Conservation (phyloP, 2,329 filamentous ascomycete species). For the Apiospora rasikravindrae region DNA sequence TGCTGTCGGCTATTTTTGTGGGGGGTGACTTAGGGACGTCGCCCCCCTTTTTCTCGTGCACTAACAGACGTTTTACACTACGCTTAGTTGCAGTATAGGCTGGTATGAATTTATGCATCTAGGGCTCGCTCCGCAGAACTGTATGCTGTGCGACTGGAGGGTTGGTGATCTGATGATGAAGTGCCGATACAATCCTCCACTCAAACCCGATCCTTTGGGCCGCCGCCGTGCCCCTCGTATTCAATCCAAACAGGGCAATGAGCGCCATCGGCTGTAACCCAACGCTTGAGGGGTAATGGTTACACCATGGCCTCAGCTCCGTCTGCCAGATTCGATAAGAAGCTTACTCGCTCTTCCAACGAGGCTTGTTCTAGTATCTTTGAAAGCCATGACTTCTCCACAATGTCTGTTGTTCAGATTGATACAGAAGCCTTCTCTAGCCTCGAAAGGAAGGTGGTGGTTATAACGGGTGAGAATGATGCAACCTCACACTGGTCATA, state of each 20-base stretch:
- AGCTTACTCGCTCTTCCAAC: rapidly evolving
- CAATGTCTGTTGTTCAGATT: neutral
- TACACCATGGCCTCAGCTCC: rapidly evolving
- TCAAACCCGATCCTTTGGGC: neutral
- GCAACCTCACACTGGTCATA: no score
- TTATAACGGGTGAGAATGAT: neutral
- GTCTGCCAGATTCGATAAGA: neutral
- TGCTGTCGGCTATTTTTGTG: no score
- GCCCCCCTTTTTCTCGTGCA: no score
- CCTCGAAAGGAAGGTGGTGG: neutral
- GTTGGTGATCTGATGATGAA: neutral
- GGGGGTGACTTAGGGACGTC: no score
- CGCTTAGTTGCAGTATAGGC: no score
- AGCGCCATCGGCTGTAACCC: neutral
- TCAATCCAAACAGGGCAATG: neutral
- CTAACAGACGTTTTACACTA: no score
- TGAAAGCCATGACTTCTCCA: rapidly evolving
- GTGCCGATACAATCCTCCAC: neutral
- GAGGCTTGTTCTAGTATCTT: no score
- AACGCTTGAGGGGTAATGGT: neutral
- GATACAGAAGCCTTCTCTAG: neutral
- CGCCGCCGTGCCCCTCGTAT: neutral
- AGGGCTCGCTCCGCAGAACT: no score
- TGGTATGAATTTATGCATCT: no score
- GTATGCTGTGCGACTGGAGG: no score